phyloP scores from a whole-genome alignment of 225 moss, liverwort and hornwort species.

The Ulota crispa region DNA sequence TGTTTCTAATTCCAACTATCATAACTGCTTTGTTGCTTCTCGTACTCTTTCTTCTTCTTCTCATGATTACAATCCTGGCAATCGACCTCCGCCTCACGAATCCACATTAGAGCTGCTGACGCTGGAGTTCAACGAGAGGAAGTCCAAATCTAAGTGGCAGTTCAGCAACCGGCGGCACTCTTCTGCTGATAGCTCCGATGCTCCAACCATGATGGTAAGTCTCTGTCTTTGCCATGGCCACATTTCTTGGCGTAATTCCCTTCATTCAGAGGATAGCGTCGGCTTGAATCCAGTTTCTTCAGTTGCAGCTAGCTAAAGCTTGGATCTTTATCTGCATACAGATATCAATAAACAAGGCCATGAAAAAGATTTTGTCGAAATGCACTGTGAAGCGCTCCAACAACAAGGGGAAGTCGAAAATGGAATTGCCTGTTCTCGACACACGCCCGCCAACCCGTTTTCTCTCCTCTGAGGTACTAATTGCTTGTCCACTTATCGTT shows the following conservation, averaged over 20 bases:
- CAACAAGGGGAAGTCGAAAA: slow-evolving; percentile 3
- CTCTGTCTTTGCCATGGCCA: background rate
- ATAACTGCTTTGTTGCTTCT: background rate
- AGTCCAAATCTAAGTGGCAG: slow-evolving; percentile 7
- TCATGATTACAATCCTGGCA: background rate
- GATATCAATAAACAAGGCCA: slow-evolving; percentile 33
- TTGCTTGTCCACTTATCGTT: background rate
- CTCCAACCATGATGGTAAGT: slow-evolving; percentile 19
- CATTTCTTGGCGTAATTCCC: background rate
- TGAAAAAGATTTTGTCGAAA: slow-evolving; percentile 32
- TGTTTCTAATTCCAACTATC: background rate
- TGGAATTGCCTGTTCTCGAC: background rate
- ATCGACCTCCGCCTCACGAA: slow-evolving; percentile 6
- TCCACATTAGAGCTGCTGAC: slow-evolving; percentile 27
- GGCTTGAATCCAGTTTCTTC: background rate
- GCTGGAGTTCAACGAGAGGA: slow-evolving; percentile 21
- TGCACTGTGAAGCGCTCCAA: slow-evolving; percentile 6
- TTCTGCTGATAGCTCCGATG: slow-evolving; percentile 14
- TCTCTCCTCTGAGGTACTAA: slow-evolving; percentile 21
- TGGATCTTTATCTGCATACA: background rate
- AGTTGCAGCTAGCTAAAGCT: background rate
- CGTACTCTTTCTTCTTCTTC: background rate
- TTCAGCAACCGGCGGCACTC: slow-evolving; percentile 17
- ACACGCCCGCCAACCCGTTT: background rate
- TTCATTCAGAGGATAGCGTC: background rate